Conservation (phyloP, 2,329 filamentous ascomycete genomes). For the Ascosphaera acerosa region DNA sequence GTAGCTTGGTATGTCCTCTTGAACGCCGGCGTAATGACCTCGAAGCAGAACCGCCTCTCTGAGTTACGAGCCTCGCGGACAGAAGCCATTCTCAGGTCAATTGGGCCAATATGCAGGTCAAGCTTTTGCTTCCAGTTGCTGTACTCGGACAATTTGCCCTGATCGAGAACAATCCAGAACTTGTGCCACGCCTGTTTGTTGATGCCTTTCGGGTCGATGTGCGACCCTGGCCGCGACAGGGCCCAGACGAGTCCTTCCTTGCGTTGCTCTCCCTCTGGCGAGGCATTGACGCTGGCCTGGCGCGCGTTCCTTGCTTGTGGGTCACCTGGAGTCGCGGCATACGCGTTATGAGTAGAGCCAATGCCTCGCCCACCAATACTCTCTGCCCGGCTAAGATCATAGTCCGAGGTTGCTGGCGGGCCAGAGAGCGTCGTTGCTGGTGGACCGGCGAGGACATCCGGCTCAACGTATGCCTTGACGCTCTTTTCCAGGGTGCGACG, state of each 20-base stretch:
- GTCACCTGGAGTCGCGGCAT: constrained; percentile 11
- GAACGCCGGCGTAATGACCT: constrained; percentile 89
- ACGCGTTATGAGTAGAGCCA: constrained; percentile 23
- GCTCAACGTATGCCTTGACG: constrained; percentile 45
- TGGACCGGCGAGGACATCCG: constrained; percentile 31
- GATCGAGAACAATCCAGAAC: constrained; percentile 98
- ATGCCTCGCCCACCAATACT: constrained; percentile 46
- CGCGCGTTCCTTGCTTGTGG: constrained; percentile 12
- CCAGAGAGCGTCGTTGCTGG: constrained; percentile 10
- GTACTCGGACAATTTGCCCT: constrained; percentile 90
- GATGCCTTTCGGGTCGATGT: constrained; percentile 81
- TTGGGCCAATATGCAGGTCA: constrained; percentile 92
- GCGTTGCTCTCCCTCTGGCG: constrained; percentile 32
- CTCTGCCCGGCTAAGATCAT: constrained; percentile 45
- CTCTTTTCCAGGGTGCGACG: constrained; percentile 72
- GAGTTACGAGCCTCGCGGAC: constrained; percentile 88
- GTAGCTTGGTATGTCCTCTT: constrained; percentile 95
- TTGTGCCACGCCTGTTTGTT: constrained; percentile 99
- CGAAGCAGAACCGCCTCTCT: constrained; percentile 88
- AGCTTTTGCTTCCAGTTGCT: constrained; percentile 98
- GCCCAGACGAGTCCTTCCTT: constrained; percentile 95
- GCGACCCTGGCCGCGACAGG: constrained; percentile 70
- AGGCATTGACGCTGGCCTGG: constrained; percentile 2
- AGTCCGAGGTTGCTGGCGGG: constrained; percentile 24
- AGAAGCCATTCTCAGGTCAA: constrained; percentile 88